These are phyloP conservation scores for Pseudevernia furfuracea DNA, from an alignment of 495 filamentous ascomycete genomes.

Conservation along the genomic window DNA sequence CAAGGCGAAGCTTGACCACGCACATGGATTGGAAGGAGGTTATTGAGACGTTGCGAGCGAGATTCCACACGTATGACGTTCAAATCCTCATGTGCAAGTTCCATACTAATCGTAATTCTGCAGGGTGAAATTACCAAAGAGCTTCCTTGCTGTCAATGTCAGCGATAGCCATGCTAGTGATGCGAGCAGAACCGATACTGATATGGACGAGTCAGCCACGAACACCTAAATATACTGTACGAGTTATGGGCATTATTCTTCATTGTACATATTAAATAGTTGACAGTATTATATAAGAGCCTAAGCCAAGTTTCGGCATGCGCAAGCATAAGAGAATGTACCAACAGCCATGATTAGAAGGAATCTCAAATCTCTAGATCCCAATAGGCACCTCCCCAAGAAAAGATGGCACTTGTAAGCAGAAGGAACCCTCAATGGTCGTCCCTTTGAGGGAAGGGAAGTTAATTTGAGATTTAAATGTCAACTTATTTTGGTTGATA, in stretches of 20 bases:
- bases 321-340: too few relatives aligned
- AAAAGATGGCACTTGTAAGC: too few relatives aligned
- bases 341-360: too few relatives aligned
- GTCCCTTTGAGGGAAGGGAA: too few relatives aligned
- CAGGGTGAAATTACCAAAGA: constrained; percentile 89
- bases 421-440: too few relatives aligned
- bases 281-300: neutral
- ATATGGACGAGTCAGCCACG: neutral
- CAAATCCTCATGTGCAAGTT: constrained; percentile 9
- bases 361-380: too few relatives aligned
- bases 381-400: too few relatives aligned
- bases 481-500: too few relatives aligned
- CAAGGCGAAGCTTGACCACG: constrained; percentile 78
- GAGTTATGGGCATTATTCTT: neutral
- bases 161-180: constrained; percentile 50
- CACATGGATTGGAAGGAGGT: constrained; percentile 93
- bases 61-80: constrained; percentile 77
- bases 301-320: neutral
- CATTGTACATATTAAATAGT: constrained; percentile 1
- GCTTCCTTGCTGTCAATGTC: constrained; percentile 87
- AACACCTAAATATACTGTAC: constrained; percentile 5
- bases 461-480: too few relatives aligned
- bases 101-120: constrained; percentile 15
- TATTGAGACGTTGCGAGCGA: constrained; percentile 85
- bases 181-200: neutral